Base-by-base conservation (phyloP, 2,329 filamentous ascomycete genomes). In the Orbilia quercus region DNA sequence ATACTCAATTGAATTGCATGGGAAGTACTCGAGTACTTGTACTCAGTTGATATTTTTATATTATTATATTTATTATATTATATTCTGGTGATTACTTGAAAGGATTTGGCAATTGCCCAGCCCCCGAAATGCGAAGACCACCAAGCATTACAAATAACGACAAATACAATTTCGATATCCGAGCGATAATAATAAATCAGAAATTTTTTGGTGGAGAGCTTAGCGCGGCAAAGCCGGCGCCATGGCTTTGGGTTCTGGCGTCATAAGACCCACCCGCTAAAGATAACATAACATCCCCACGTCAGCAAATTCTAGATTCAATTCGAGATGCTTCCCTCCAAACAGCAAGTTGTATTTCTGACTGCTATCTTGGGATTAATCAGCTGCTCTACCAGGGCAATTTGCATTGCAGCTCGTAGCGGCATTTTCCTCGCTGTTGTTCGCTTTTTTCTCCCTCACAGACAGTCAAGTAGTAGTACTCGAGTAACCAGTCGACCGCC, bases 171-270 rank as follows among this genome's bases (percentile, higher is more conserved):
- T 40, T 34, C 12, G 28, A n/a, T n/a, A n/a, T 9, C 28, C 28
- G 28, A 31, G 28, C 9, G 28, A n/a, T n/a, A n/a, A n/a, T n/a
- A n/a, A n/a, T n/a, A n/a, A n/a, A n/a, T n/a, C n/a, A n/a, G n/a
- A n/a, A n/a, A n/a, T 31, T 22, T 25, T 34, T 12, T 7, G 5
- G n/a, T 31, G 12, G 45, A 59, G 51, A 67, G 63, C 54, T 67
- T 67, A 67, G 63, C 63, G 63, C 63, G 63, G 63, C 63, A 59
- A 59, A 59, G 63, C 63, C 63, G 63, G 54, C 23, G 42, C 51
- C 62, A 66, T 66, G 62, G 62, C 51, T 40, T 58, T 58, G 60
- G 60, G 63, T 58, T 67, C 63, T 67, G 63, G 58, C 63, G 63
- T 67, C 63, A 67, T 67, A 47, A 50, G 23, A 48, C 40, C 45